Percentiles rank a stretch among this genome's conserved stretches.
phyloP scores from a whole-genome alignment of 2,329 filamentous ascomycete species.

The Colletotrichum agaves region DNA sequence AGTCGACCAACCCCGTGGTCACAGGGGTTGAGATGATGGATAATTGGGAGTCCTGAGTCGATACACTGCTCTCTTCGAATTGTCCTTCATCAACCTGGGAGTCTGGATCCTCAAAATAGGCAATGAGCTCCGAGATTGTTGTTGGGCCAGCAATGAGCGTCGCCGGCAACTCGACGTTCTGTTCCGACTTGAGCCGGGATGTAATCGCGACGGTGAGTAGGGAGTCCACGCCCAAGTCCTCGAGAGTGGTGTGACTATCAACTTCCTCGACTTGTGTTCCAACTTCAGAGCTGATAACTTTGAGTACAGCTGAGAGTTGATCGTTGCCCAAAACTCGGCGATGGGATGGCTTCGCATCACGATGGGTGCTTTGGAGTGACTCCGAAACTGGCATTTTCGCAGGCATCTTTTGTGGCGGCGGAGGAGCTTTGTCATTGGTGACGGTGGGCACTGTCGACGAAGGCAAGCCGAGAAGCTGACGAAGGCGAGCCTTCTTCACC shows the following conservation, averaged over 20 bases:
- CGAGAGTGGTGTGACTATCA: neutral
- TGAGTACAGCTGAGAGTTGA: neutral
- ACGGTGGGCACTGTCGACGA: neutral
- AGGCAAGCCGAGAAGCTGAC: neutral
- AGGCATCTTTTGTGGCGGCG: neutral
- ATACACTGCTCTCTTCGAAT: neutral
- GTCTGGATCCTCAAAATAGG: neutral
- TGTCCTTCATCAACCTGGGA: neutral
- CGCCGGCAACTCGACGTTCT: neutral
- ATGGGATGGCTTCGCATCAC: neutral
- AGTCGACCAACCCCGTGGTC: neutral
- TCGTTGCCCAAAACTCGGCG: neutral
- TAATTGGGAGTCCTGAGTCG: neutral
- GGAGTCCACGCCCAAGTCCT: conserved; percentile 1
- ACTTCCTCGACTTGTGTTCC: neutral
- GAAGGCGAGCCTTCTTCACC: neutral
- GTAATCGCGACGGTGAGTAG: neutral
- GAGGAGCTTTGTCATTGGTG: neutral
- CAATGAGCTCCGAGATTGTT: neutral
- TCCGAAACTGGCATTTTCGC: neutral
- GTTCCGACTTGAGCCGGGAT: neutral
- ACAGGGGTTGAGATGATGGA: neutral
- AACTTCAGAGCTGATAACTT: neutral
- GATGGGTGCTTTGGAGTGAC: neutral
- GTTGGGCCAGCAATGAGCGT: neutral